Percentiles rank a stretch among this genome's conserved stretches.
These are phyloP conservation scores for Amphicarpaea edgeworthii DNA, from an alignment of 306 rosid genomes.

Conservation along the genomic window DNA sequence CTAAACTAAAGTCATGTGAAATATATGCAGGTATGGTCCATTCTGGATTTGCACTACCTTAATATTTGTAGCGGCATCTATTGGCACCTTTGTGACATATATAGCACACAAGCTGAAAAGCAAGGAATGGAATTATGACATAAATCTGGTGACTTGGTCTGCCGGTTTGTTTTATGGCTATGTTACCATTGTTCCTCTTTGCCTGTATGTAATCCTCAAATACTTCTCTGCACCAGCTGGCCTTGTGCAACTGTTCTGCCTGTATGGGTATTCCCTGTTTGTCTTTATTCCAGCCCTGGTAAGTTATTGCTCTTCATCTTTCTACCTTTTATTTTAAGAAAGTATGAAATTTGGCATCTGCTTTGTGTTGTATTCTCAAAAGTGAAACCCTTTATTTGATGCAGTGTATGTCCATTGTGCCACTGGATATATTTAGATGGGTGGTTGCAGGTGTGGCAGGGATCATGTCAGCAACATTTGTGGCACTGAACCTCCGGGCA, in stretches of 20 bases:
- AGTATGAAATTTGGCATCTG: background rate
- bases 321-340: constrained; percentile 5
- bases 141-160: constrained; percentile 93
- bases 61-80: constrained; percentile 94
- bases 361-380: constrained; percentile 13
- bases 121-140: constrained; percentile 89
- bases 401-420: constrained; percentile 94
- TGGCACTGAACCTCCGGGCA: constrained; percentile 90
- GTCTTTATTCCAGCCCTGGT: constrained; percentile 96
- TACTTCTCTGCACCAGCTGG: constrained; percentile 94
- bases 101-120: constrained; percentile 82
- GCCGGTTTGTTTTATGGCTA: constrained; percentile 97
- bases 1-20: constrained; percentile 23
- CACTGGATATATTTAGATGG: constrained; percentile 85
- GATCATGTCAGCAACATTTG: constrained; percentile 89
- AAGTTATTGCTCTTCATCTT: constrained; percentile 48
- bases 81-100: constrained; percentile 93
- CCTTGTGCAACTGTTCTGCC: constrained; percentile 90
- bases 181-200: constrained; percentile 81
- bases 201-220: constrained; percentile 80
- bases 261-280: constrained; percentile 92
- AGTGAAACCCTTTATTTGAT: constrained; percentile 31
- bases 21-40: constrained; percentile 87
- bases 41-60: constrained; percentile 98
- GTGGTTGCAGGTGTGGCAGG: constrained; percentile 88